These are phyloP conservation scores for Gilbertella persicaria DNA, from an alignment of 371 early-diverging fungal species.

Conservation along the genomic window DNA sequence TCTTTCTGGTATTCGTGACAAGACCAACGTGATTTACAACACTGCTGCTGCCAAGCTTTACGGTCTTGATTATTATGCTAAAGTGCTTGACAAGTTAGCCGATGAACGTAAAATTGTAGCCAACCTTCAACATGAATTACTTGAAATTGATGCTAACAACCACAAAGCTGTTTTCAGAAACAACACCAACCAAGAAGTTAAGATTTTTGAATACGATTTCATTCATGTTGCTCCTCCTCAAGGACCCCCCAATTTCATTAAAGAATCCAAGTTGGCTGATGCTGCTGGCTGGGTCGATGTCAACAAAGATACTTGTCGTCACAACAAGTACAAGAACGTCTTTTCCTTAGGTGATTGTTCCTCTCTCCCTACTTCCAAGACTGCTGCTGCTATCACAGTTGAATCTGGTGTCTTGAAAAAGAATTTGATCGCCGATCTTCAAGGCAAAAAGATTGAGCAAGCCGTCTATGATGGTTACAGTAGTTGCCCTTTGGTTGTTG, in stretches of 20 bases:
- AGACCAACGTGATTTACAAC: slow-evolving; percentile 73
- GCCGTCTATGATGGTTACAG: slow-evolving; percentile 84
- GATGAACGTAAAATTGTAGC: slow-evolving; percentile 69
- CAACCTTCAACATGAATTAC: slow-evolving; percentile 73
- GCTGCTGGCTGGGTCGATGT: slow-evolving; percentile 86
- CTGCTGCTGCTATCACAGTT: slow-evolving; percentile 86
- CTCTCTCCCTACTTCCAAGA: slow-evolving; percentile 88
- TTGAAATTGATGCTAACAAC: slow-evolving; percentile 64
- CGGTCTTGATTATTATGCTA: slow-evolving; percentile 85
- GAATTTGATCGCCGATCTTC: slow-evolving; percentile 75
- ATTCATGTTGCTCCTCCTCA: slow-evolving; percentile 91
- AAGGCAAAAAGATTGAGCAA: slow-evolving; percentile 46
- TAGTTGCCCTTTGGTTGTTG: slow-evolving; percentile 77
- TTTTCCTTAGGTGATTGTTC: slow-evolving; percentile 86
- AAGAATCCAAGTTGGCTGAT: slow-evolving; percentile 69
- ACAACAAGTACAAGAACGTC: slow-evolving; percentile 78
- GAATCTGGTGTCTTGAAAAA: slow-evolving; percentile 77
- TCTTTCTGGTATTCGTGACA: slow-evolving; percentile 66
- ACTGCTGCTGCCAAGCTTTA: slow-evolving; percentile 85
- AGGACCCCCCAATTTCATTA: slow-evolving; percentile 79
- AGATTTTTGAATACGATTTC: slow-evolving; percentile 74
- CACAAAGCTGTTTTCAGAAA: slow-evolving; percentile 75
- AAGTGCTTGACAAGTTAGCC: slow-evolving; percentile 66
- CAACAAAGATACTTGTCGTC: slow-evolving; percentile 76
- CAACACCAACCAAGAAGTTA: slow-evolving; percentile 55